phyloP scores from a whole-genome alignment of 176 grass and related monocot genomes.

The Aegilops tauschii region DNA sequence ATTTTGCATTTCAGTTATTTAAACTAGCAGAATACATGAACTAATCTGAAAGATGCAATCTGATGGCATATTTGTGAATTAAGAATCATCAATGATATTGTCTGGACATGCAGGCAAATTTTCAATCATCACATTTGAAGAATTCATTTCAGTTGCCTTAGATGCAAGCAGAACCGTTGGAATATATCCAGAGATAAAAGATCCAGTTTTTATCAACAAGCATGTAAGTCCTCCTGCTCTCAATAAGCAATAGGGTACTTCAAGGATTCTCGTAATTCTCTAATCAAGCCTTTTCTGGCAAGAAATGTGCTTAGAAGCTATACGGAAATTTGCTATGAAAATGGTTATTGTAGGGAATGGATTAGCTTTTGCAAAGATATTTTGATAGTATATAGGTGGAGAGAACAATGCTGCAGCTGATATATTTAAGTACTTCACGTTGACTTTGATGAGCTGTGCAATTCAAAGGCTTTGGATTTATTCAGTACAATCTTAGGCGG shows the following conservation, averaged over 20 bases:
- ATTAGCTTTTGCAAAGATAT: slow-evolving; percentile 3
- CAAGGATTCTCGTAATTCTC: slow-evolving; percentile 17
- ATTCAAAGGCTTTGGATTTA: not conserved
- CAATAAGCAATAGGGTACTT: not conserved
- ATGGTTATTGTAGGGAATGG: not conserved
- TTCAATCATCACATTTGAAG: slow-evolving; percentile 93
- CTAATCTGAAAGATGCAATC: not conserved
- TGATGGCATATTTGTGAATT: not conserved
- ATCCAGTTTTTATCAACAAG: slow-evolving; percentile 97
- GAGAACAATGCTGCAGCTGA: not conserved
- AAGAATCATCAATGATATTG: slow-evolving; percentile 14
- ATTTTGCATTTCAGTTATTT: not conserved
- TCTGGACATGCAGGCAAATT: slow-evolving; percentile 50
- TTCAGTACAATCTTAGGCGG: not conserved
- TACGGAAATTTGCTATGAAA: not conserved
- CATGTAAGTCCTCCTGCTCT: slow-evolving; percentile 52
- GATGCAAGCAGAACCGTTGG: slow-evolving; percentile 83
- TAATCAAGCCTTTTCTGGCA: not conserved
- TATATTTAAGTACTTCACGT: slow-evolving; percentile 7
- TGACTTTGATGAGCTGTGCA: not conserved
- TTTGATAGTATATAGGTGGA: not conserved
- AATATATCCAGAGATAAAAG: slow-evolving; percentile 95
- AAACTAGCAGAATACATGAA: slow-evolving; percentile 12
- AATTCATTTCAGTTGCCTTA: slow-evolving; percentile 83
- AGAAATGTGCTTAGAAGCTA: not conserved